Conservation (phyloP, 371 early-diverging fungal species). For the Fennellomyces sp. region DNA sequence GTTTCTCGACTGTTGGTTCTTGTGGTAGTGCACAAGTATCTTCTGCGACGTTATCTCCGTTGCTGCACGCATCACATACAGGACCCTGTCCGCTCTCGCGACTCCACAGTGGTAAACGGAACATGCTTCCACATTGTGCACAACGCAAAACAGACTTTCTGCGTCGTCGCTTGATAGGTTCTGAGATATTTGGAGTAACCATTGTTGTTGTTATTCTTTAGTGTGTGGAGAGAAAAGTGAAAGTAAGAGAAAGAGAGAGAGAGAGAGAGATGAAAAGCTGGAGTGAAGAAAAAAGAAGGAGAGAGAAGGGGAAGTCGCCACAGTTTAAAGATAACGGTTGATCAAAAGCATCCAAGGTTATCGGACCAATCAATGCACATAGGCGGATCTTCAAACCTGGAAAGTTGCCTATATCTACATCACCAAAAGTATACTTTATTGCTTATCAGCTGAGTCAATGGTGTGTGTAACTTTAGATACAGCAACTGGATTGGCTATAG, state of each 20-base stretch:
- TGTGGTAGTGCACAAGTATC: neutral
- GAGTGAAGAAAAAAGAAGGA: conserved; percentile 7
- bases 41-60: conserved; percentile 13
- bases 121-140: conserved; percentile 38
- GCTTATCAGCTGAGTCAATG: conserved; percentile 9
- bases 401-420: neutral
- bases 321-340: conserved; percentile 2
- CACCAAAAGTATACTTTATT: neutral
- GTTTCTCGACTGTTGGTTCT: conserved; percentile 1
- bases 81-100: conserved; percentile 46
- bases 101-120: conserved; percentile 38
- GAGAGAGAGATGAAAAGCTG: neutral
- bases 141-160: conserved; percentile 36
- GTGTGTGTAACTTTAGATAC: neutral
- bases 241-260: neutral
- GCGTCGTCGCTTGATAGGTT: conserved; percentile 18
- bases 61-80: conserved; percentile 37
- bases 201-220: neutral
- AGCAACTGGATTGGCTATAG: conserved; percentile 2
- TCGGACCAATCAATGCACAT: conserved; percentile 29
- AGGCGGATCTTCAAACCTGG: conserved; percentile 24
- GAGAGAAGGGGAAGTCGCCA: conserved; percentile 7
- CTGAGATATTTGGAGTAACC: neutral
- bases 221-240: neutral
- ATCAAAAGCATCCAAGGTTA: conserved; percentile 15